A percentile compares a stretch with the other conserved stretches of the same genome.
Evolutionary conservation across 257 asterid genomes (phyloP).

Genomic region (Rhazya stricta): DNA sequence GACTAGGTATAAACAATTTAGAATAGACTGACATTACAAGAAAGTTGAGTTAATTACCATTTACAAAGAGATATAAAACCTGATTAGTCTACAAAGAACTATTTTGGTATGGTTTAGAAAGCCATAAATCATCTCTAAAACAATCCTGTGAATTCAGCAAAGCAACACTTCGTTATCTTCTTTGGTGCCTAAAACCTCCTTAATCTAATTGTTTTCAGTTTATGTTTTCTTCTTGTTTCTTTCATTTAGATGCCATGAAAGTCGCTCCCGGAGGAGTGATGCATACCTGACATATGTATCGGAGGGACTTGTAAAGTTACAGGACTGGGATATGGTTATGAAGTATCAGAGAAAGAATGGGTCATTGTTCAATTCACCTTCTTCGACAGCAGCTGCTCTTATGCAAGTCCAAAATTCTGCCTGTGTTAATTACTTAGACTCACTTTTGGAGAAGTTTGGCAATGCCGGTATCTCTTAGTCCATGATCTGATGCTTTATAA

Average conservation of each 20-base stretch:
- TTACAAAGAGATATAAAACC: not conserved
- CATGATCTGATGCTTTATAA: not conserved
- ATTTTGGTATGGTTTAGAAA: not conserved
- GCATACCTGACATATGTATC: constrained; percentile 62
- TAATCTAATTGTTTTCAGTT: not conserved
- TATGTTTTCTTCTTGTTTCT: not conserved
- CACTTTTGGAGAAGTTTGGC: constrained; percentile 52
- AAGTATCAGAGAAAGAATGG: constrained; percentile 74
- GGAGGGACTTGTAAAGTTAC: constrained; percentile 61
- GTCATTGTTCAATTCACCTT: constrained; percentile 83
- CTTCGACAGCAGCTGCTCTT: constrained; percentile 81
- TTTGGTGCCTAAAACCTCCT: not conserved
- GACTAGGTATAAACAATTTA: not conserved
- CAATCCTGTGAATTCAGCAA: not conserved
- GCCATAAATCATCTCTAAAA: not conserved
- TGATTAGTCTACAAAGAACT: not conserved
- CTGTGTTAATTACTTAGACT: constrained; percentile 57
- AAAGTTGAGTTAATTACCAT: not conserved
- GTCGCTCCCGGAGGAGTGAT: constrained; percentile 34
- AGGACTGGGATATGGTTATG: constrained; percentile 58
- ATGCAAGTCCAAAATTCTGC: constrained; percentile 43
- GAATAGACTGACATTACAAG: not conserved
- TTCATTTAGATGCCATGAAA: constrained; percentile 36
- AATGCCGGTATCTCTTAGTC: constrained; percentile 46
- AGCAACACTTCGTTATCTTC: not conserved